Base-by-base conservation (phyloP, 148 eudicot genomes). In the Camellia japonica region DNA sequence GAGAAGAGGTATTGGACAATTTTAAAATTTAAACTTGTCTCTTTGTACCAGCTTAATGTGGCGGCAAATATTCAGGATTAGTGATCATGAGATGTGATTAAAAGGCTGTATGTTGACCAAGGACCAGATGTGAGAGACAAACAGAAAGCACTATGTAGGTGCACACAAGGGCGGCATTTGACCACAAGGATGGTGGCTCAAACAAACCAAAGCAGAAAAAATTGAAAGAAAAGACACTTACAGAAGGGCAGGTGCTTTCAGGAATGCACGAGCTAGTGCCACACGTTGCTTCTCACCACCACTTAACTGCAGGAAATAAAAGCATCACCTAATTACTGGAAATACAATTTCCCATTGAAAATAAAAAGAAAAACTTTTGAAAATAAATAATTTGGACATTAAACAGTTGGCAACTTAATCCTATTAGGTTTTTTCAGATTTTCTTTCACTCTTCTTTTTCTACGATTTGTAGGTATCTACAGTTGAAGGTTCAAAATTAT, bases 251-350 rank as follows among this genome's bases (percentile, higher is more conserved):
- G 98, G 96, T 68, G 94, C 93, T 90, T 95, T 95, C 59, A 95
- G 90, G 86, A 95, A 95, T 79, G 98, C 93, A 67, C 98, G 97
- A 85, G 98, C 98, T 60, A 95, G 88, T 73, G 97, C 93, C 52
- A 95, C 97, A 64, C 98, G 92, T 81, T 95, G 98, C 93, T 95
- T 95, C 81, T 95, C 98, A 82, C 98, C 98, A n/a, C 98, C 98
- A 88, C 98, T 95, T 79, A 95, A 85, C 98, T 95, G 93, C 87
- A 85, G 82, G 20, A 71, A 49, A 73, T 19, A 78, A n/a, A 70
- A 79, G 19, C 7, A 52, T 16, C 11, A 62, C 23, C 55, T 7
- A 42, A 75, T 38, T 20, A 79, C 13, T 6, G 41, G 13, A n/a
- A 56, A 67, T 30, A 5, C 19, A 10, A 51, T 15, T 16, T 8